Percentiles rank a stretch among this genome's conserved stretches.
These are phyloP conservation scores for Mortierella antarctica DNA, from an alignment of 192 early-diverging fungal species.

Conservation along the genomic window DNA sequence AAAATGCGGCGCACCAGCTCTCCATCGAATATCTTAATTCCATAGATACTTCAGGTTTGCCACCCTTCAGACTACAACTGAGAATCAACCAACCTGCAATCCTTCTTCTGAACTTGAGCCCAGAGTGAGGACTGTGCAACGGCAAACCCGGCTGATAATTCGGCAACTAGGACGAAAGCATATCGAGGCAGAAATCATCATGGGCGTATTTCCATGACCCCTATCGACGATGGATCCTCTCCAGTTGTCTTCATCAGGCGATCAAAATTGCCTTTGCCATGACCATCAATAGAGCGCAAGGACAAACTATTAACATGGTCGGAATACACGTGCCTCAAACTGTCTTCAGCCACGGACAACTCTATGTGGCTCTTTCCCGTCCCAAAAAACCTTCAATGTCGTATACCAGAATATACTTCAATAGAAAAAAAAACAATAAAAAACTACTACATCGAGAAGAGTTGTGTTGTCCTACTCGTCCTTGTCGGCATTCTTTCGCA, in stretches of 20 bases:
- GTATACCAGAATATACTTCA: too few relatives aligned
- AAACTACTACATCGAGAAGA: too few relatives aligned
- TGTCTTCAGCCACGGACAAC: background rate
- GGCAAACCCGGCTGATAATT: conserved; percentile 15
- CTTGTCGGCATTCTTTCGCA: conserved; percentile 33
- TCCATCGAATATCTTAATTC: conserved; percentile 8
- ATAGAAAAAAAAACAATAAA: too few relatives aligned
- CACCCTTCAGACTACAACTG: conserved; percentile 18
- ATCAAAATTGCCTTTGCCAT: conserved; percentile 21
- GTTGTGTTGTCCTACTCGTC: background rate
- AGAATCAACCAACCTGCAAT: conserved; percentile 20
- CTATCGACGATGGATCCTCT: conserved; percentile 20
- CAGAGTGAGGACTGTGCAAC: conserved; percentile 16
- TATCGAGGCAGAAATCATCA: conserved; percentile 19
- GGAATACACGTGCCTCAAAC: conserved; percentile 8
- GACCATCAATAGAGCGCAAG: conserved; percentile 19
- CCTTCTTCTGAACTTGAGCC: conserved; percentile 14
- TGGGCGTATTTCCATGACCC: conserved; percentile 7
- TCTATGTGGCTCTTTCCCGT: conserved; percentile 1
- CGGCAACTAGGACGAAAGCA: conserved; percentile 2
- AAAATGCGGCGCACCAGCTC: too few relatives aligned
- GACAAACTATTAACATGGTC: conserved; percentile 4
- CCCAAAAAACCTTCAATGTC: background rate
- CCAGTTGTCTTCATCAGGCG: conserved; percentile 14
- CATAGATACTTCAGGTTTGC: background rate